Base-by-base conservation (phyloP, 495 filamentous ascomycete species). In the Penicillium diatomitis region DNA sequence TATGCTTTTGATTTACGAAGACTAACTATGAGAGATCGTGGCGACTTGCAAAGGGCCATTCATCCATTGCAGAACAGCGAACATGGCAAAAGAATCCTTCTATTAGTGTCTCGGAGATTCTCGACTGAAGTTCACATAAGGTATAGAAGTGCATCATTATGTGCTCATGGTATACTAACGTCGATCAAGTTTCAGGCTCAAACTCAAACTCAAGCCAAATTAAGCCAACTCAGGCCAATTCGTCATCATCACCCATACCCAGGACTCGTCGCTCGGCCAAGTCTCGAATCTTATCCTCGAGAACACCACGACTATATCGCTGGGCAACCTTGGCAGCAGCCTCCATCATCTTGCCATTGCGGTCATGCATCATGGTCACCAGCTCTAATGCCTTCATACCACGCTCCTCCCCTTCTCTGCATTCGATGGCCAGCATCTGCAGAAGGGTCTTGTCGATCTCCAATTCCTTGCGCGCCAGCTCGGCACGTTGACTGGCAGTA, bases 361-460 rank as follows among this genome's bases (percentile, higher is more conserved):
- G 70, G 63, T 95, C 88, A 36, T 74, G 73, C 82, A 96, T 81
- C 61, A 95, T 69, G 48, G 72, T 69, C 3, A 90, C 90, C 37
- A 88, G 66, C 67, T 98, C 94, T 31, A 98, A 70, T 6, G 92
- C 92, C 57, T 90, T 89, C 87, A 94, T 95, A 3, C 90, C 92
- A 10, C 84, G 73, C 38, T 95, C 90, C 62, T 97, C 94, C 34
- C 88, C 88, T 54, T 88, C 88, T 52, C 87, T 80, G 63, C 92
- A 96, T 73, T 96, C 92, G 28, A 83, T 72, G 32, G 87, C 90
- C 63, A 98, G 72, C 62, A 98, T 76, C 72, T 96, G 91, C 49
- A 98, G 72, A 36, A 98, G 71, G 20, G 82, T 79, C 67, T 92
- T 94, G 67, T 98, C 88, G 46, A 94, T 77, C 39, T 88, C 86